A percentile compares a stretch with the other conserved stretches of the same genome.
Evolutionary conservation across 306 rosid genomes (phyloP).

Genomic region (Fagus crenata): DNA sequence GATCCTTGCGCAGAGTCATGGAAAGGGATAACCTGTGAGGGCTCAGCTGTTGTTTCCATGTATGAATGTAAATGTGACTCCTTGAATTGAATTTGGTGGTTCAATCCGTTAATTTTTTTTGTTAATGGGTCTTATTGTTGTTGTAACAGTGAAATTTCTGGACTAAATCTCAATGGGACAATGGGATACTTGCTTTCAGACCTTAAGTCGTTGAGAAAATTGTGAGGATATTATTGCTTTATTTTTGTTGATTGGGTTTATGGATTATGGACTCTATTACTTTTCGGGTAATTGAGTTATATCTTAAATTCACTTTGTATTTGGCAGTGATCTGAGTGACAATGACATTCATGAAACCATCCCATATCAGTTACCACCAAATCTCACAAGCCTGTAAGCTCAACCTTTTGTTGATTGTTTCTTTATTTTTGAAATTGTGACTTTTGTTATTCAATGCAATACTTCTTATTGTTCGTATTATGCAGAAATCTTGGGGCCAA

Average conservation of each 20-base stretch:
- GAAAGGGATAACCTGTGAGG: slow-evolving; percentile 92
- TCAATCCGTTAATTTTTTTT: slow-evolving; percentile 4
- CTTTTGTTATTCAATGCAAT: slow-evolving; percentile 4
- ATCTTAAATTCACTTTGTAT: slow-evolving; percentile 20
- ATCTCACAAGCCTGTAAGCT: slow-evolving; percentile 87
- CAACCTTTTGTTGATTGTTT: slow-evolving; percentile 1
- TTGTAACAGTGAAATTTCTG: slow-evolving; percentile 63
- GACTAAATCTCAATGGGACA: slow-evolving; percentile 87
- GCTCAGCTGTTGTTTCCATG: slow-evolving; percentile 84
- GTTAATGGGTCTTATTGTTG: slow-evolving; percentile 35
- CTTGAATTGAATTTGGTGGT: background rate
- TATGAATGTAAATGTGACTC: slow-evolving; percentile 37
- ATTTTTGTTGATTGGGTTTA: background rate
- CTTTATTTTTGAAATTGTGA: slow-evolving; percentile 17
- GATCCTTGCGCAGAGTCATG: slow-evolving; percentile 94
- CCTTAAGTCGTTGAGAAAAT: slow-evolving; percentile 63
- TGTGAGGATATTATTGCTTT: slow-evolving; percentile 55
- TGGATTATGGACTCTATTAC: background rate
- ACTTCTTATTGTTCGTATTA: slow-evolving; percentile 13
- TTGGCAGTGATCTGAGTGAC: slow-evolving; percentile 69
- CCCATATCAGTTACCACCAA: slow-evolving; percentile 93
- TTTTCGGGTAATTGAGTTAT: background rate
- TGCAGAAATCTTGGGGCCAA: slow-evolving; percentile 82
- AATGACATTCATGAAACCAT: slow-evolving; percentile 74
- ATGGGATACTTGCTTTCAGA: slow-evolving; percentile 84